Conservation (phyloP, 2,329 filamentous ascomycete genomes). For the Hypoxylon sp. region DNA sequence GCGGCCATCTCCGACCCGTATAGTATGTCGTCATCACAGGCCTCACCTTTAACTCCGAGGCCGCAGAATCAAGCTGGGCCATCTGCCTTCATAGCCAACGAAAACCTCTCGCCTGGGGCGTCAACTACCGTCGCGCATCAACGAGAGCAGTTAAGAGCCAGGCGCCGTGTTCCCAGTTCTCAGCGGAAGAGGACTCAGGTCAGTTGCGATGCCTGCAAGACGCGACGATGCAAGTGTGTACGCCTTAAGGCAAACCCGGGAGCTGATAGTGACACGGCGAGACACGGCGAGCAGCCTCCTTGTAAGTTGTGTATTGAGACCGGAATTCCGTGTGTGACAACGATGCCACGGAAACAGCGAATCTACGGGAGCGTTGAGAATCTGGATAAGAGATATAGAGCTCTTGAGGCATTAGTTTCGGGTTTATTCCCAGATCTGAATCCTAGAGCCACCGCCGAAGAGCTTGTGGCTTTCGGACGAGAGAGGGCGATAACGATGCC, state of each 20-base stretch:
- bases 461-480: slow-evolving; percentile 58
- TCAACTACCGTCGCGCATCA: slow-evolving; percentile 31
- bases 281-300: slow-evolving; percentile 48
- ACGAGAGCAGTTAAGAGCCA: slow-evolving; percentile 47
- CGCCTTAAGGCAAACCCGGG: slow-evolving; percentile 41
- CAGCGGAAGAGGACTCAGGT: slow-evolving; percentile 56
- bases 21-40: neutral
- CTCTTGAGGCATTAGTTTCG: slow-evolving; percentile 60
- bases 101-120: neutral
- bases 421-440: slow-evolving; percentile 60
- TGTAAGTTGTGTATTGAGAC: slow-evolving; percentile 59
- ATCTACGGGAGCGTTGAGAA: slow-evolving; percentile 64
- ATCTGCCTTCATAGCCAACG: slow-evolving; percentile 41
- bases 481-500: slow-evolving; percentile 58
- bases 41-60: slow-evolving; percentile 7
- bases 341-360: slow-evolving; percentile 61
- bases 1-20: slow-evolving; percentile 38
- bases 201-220: slow-evolving; percentile 58
- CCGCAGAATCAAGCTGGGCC: slow-evolving; percentile 26
- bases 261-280: slow-evolving; percentile 26
- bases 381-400: slow-evolving; percentile 60
- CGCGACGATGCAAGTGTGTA: slow-evolving; percentile 56
- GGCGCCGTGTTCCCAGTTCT: slow-evolving; percentile 55
- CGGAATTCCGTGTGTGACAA: slow-evolving; percentile 60
- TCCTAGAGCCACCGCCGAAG: slow-evolving; percentile 56